Evolutionary conservation across 371 early-diverging fungal species (phyloP), one percentile per base, ranked within the genome.

Genomic region (Nematocida minor): DNA sequence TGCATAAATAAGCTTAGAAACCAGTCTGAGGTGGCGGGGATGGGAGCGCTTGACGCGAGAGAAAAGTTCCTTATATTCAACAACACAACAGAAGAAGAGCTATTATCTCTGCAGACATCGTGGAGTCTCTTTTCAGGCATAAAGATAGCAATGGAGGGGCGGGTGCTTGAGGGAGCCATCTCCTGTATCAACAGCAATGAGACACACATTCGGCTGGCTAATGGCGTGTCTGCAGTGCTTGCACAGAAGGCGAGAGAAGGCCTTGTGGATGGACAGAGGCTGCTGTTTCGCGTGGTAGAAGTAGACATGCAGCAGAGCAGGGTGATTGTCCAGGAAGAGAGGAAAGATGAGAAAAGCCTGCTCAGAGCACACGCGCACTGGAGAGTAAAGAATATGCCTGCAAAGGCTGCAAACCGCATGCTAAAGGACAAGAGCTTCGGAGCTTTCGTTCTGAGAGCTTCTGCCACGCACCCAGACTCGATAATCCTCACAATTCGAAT

Each of bases 401-500:
- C 63, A 29, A 70, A 70, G 38, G 51, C 4, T 14, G 40, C 63
- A 4, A 11, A n/a, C 16, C 40, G 63, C 14, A 18, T 47, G 20
- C 63, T 70, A 11, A 63, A 63, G 32, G 47, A 70, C 4, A 70
- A 60, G 47, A n/a, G 42, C 1, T 62, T 70, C 62, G 71, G 71
- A 11, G 14, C 48, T 9, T 70, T 42, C 34, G 20, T 70, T 25
- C n/a, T 70, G 7, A 38, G 71, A 6, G 18, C 29, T 18, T 70
- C 71, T 32, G 4, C 41, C 20, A 48, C 71, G 3, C 46, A 70
- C 63, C 29, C 32, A 22, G 47, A 57, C 63, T 70, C 71, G 29
- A 11, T 70, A 4, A 70, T 70, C 44, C 41, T 62, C 20, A 70
- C 63, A 18, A 4, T 70, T 6, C 14, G 63, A 29, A 29, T 70